These are phyloP conservation scores for Lepiota brunneoincarnata DNA, from an alignment of 768 basidiomycete species.

Conservation along the genomic window DNA sequence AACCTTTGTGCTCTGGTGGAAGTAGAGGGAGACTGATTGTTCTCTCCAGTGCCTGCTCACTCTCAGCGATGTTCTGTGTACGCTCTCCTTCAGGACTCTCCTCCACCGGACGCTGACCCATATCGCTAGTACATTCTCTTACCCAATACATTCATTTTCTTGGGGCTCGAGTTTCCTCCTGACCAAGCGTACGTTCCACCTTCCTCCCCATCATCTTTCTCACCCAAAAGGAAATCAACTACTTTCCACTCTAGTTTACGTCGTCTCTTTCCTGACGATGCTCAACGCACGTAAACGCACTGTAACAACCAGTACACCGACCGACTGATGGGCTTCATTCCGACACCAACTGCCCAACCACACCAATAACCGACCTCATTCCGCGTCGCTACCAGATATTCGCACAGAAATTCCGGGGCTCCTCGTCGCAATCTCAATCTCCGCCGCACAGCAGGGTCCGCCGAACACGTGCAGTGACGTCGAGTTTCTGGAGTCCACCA, in stretches of 20 bases:
- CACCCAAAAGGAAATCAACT: neutral
- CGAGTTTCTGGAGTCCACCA: constrained; percentile 23
- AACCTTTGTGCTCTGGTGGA: neutral
- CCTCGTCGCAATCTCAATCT: neutral
- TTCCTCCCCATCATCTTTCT: neutral
- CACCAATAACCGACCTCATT: neutral
- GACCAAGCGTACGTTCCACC: constrained; percentile 36
- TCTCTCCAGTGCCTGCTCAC: constrained; percentile 37
- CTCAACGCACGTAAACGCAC: constrained; percentile 39
- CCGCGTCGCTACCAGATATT: constrained; percentile 1
- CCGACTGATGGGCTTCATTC: neutral
- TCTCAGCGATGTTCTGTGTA: constrained; percentile 41
- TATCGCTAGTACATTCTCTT: constrained; percentile 37
- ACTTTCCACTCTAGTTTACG: constrained; percentile 34
- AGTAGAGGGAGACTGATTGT: neutral
- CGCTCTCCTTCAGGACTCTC: constrained; percentile 11
- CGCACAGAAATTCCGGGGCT: neutral
- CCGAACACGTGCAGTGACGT: constrained; percentile 9
- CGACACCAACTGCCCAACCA: neutral
- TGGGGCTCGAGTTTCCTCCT: constrained; percentile 40
- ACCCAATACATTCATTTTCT: constrained; percentile 41
- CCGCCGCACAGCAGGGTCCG: constrained; percentile 11
- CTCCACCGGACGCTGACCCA: neutral
- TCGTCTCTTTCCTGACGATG: constrained; percentile 45
- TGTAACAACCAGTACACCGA: neutral